Percentiles rank a stretch among this genome's conserved stretches.
These are phyloP conservation scores for Skeletonema tropicum DNA, from an alignment of 108 stramenopile species.

Conservation along the genomic window DNA sequence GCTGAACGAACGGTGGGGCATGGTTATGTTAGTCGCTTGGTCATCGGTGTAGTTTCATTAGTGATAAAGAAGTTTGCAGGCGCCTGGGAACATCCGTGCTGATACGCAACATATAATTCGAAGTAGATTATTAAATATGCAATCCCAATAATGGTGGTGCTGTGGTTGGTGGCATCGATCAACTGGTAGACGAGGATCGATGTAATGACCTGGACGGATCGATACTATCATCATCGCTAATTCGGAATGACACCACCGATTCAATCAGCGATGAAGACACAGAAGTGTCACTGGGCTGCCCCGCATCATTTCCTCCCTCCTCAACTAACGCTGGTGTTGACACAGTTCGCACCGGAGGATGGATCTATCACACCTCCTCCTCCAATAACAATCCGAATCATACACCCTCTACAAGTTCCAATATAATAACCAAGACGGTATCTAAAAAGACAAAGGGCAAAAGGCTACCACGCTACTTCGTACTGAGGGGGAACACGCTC, in stretches of 20 bases:
- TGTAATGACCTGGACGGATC: neutral
- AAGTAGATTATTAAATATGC: neutral
- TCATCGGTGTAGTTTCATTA: no score
- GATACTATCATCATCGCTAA: neutral
- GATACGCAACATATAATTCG: no score
- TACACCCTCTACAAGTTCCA: neutral
- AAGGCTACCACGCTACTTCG: conserved; percentile 41
- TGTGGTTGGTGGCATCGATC: neutral
- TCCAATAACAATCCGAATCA: conserved; percentile 2
- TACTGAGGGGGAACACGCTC: conserved; percentile 37
- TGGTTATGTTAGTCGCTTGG: no score
- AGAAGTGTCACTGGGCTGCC: conserved; percentile 21
- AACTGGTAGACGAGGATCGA: neutral
- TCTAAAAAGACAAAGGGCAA: conserved; percentile 26
- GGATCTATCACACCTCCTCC: conserved; percentile 36
- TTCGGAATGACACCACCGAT: conserved; percentile 7
- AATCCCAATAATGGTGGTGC: neutral
- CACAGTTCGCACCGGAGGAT: conserved; percentile 38
- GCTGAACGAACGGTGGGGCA: no score
- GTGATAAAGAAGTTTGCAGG: no score
- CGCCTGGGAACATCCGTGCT: no score
- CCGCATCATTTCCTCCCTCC: conserved; percentile 1
- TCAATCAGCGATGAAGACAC: conserved; percentile 30
- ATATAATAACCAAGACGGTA: conserved; percentile 17
- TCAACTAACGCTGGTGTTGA: neutral